phyloP scores from a whole-genome alignment of 306 rosid genomes.

The Sicyos baderoa region DNA sequence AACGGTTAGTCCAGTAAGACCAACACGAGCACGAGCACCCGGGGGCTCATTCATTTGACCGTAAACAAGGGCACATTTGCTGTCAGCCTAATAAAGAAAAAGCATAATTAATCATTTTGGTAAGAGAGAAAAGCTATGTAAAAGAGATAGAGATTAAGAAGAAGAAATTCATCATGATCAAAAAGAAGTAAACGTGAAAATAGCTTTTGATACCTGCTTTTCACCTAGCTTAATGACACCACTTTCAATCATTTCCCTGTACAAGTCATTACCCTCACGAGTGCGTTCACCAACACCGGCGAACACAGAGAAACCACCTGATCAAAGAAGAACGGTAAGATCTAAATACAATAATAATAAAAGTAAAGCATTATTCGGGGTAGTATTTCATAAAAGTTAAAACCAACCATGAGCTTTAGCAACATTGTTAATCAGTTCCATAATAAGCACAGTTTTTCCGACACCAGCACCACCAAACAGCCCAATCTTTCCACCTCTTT shows the following conservation, averaged over 20 bases:
- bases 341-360: background rate
- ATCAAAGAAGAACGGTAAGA: slow-evolving; percentile 16
- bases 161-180: background rate
- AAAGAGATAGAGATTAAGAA: background rate
- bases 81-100: slow-evolving; percentile 51
- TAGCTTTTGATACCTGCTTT: slow-evolving; percentile 52
- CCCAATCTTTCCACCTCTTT: slow-evolving; percentile 88
- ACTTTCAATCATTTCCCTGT: slow-evolving; percentile 99
- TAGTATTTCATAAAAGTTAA: background rate
- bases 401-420: slow-evolving; percentile 90
- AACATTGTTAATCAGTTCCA: slow-evolving; percentile 94
- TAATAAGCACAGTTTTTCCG: slow-evolving; percentile 78
- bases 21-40: slow-evolving; percentile 99
- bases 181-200: background rate
- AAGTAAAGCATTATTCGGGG: background rate
- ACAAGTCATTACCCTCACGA: slow-evolving; percentile 95
- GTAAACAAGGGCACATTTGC: slow-evolving; percentile 96
- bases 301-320: slow-evolving; percentile 99
- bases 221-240: slow-evolving; percentile 98
- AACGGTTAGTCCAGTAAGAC: slow-evolving; percentile 89
- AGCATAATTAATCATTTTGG: background rate
- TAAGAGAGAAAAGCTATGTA: background rate
- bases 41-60: slow-evolving; percentile 99
- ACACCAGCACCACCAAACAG: slow-evolving; percentile 87
- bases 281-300: slow-evolving; percentile 99